Conservation (phyloP, 257 asterid species). For the Solanum bukasovii region DNA sequence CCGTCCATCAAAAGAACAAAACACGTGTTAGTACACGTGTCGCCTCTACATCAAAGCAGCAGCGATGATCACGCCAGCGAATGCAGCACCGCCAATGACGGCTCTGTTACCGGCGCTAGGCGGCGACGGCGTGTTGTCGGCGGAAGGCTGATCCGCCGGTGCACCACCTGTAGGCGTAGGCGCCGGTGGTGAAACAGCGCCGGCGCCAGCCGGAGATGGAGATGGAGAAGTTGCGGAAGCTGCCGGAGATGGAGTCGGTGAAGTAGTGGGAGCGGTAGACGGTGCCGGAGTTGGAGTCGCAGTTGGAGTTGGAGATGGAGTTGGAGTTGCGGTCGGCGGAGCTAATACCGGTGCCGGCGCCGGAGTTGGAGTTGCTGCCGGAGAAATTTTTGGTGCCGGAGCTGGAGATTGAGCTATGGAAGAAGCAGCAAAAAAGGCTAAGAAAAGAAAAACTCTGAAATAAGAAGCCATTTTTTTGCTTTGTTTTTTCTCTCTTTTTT, state of each 20-base stretch:
- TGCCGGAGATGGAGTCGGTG: slow-evolving; percentile 1
- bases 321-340: slow-evolving; percentile 22
- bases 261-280: neutral
- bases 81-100: slow-evolving; percentile 48
- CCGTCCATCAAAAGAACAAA: slow-evolving; percentile 19
- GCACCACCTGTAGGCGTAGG: slow-evolving; percentile 16
- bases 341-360: slow-evolving; percentile 25
- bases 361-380: slow-evolving; percentile 38
- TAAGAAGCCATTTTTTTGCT: slow-evolving; percentile 20
- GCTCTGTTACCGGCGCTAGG: slow-evolving; percentile 43
- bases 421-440: slow-evolving; percentile 43
- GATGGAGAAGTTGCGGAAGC: neutral
- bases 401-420: slow-evolving; percentile 60
- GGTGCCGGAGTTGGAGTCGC: neutral
- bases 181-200: slow-evolving; percentile 19
- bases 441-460: slow-evolving; percentile 30
- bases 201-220: slow-evolving; percentile 12
- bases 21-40: slow-evolving; percentile 17
- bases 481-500: neutral
- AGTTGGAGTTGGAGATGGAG: neutral
- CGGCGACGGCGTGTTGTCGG: slow-evolving; percentile 15
- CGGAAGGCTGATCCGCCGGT: slow-evolving; percentile 13
- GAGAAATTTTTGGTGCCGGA: slow-evolving; percentile 47
- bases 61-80: slow-evolving; percentile 44
- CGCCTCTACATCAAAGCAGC: slow-evolving; percentile 44